A percentile compares a stretch with the other conserved stretches of the same genome.
Evolutionary conservation across 169 alveolate genomes (phyloP).

Genomic region (Cryptosporidium muris): DNA sequence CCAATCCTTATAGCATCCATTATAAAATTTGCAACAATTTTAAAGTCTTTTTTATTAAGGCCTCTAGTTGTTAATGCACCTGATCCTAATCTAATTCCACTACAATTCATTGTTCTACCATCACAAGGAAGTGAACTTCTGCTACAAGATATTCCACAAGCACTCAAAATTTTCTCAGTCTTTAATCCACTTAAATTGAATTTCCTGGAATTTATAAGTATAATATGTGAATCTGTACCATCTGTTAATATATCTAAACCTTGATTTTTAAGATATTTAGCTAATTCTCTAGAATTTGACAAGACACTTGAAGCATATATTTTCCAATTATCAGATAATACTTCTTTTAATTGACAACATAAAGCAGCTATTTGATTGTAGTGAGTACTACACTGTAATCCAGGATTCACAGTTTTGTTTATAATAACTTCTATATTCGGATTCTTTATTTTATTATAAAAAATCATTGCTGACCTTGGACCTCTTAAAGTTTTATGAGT

Average conservation of each 20-base stretch:
- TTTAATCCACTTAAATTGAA: slow-evolving; percentile 78
- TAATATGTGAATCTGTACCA: slow-evolving; percentile 83
- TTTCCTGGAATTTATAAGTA: slow-evolving; percentile 72
- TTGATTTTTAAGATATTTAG: slow-evolving; percentile 55
- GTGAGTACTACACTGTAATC: slow-evolving; percentile 73
- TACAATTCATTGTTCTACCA: slow-evolving; percentile 78
- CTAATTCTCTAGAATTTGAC: slow-evolving; percentile 67
- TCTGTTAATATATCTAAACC: slow-evolving; percentile 76
- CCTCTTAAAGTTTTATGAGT: slow-evolving; percentile 96
- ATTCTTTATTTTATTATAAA: slow-evolving; percentile 84
- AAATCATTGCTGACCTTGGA: slow-evolving; percentile 95
- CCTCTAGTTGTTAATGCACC: slow-evolving; percentile 86
- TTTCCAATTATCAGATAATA: slow-evolving; percentile 25
- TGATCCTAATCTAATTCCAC: slow-evolving; percentile 85
- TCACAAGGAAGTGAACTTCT: slow-evolving; percentile 86
- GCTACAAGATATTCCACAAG: slow-evolving; percentile 77
- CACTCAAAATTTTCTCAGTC: slow-evolving; percentile 78
- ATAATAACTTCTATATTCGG: slow-evolving; percentile 53
- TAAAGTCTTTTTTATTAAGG: slow-evolving; percentile 75
- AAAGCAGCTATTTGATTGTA: slow-evolving; percentile 60
- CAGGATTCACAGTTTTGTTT: slow-evolving; percentile 78
- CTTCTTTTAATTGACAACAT: slow-evolving; percentile 37
- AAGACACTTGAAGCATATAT: slow-evolving; percentile 75
- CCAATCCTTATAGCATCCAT: slow-evolving; percentile 68
- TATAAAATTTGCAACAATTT: slow-evolving; percentile 77